A percentile compares a stretch with the other conserved stretches of the same genome.
Evolutionary conservation across 1,139 yeast species (phyloP).

Genomic region (Nakaseomyces glabratus): DNA sequence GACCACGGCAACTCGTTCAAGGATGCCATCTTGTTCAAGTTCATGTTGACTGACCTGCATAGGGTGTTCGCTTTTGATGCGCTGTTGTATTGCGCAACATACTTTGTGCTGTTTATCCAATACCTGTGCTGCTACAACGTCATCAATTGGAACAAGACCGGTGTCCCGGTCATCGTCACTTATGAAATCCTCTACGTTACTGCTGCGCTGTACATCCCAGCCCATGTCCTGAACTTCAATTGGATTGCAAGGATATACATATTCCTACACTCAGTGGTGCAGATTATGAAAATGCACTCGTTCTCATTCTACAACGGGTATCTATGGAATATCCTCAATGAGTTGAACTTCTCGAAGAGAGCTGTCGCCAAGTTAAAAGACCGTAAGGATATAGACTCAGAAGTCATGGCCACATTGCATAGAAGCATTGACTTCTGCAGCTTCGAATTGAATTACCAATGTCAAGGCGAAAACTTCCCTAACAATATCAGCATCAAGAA

Average conservation of each 20-base stretch:
- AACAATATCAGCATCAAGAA: slow-evolving; percentile 50
- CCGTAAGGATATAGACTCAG: slow-evolving; percentile 12
- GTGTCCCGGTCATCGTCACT: slow-evolving; percentile 49
- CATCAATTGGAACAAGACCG: slow-evolving; percentile 50
- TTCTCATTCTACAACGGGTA: slow-evolving; percentile 84
- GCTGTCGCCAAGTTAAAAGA: slow-evolving; percentile 23
- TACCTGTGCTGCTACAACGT: slow-evolving; percentile 34
- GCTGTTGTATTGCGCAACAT: slow-evolving; percentile 54
- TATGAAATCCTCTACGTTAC: slow-evolving; percentile 45
- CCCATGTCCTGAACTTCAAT: slow-evolving; percentile 43
- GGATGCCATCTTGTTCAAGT: slow-evolving; percentile 32
- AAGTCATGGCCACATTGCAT: slow-evolving; percentile 31
- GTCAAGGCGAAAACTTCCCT: slow-evolving; percentile 44
- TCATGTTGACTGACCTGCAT: slow-evolving; percentile 44
- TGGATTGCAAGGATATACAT: slow-evolving; percentile 86
- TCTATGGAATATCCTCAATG: slow-evolving; percentile 57
- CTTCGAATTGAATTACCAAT: slow-evolving; percentile 49
- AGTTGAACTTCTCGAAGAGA: slow-evolving; percentile 41
- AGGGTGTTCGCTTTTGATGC: slow-evolving; percentile 60
- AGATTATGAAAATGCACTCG: slow-evolving; percentile 88
- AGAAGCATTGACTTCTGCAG: slow-evolving; percentile 52
- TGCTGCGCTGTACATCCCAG: slow-evolving; percentile 42
- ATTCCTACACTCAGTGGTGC: slow-evolving; percentile 68
- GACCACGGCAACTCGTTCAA: slow-evolving; percentile 7
- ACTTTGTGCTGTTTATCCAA: slow-evolving; percentile 50